Evolutionary conservation across 768 basidiomycete genomes (phyloP).

Genomic region (Hypsizygus marmoreus): DNA sequence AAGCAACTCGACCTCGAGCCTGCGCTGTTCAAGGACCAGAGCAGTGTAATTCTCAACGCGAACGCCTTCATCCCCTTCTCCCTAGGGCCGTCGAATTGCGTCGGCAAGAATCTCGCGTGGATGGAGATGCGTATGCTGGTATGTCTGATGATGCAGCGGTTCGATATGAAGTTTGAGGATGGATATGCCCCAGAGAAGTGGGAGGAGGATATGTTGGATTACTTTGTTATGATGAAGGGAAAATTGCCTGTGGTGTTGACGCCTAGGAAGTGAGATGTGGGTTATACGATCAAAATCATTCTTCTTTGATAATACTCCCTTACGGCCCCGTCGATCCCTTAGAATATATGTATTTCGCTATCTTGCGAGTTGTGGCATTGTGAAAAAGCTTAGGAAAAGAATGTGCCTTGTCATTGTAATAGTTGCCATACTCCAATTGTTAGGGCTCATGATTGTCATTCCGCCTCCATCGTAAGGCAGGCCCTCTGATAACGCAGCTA

Average conservation of each 20-base stretch:
- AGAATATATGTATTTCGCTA: too few species aligned
- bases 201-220: slow-evolving; percentile 35
- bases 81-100: slow-evolving; percentile 41
- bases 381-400: too few species aligned
- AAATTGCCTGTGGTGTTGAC: slow-evolving; percentile 32
- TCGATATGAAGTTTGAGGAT: slow-evolving; percentile 37
- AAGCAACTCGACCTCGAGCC: slow-evolving; percentile 30
- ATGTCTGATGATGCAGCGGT: slow-evolving; percentile 36
- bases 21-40: slow-evolving; percentile 29
- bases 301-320: too few species aligned
- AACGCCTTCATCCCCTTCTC: slow-evolving; percentile 47
- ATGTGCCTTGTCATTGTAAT: too few species aligned
- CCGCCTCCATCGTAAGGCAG: too few species aligned
- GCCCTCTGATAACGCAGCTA: too few species aligned
- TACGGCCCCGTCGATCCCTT: too few species aligned
- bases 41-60: slow-evolving; percentile 22
- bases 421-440: too few species aligned
- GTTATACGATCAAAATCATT: not conserved
- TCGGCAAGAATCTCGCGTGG: slow-evolving; percentile 43
- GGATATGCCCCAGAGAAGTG: slow-evolving; percentile 32
- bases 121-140: slow-evolving; percentile 42
- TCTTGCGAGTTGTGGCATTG: too few species aligned
- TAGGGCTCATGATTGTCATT: too few species aligned
- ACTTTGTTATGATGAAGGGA: slow-evolving; percentile 34
- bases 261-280: slow-evolving; percentile 23